Evolutionary conservation across 805 yeast species (phyloP).

Genomic region (Starmerella bacillaris): DNA sequence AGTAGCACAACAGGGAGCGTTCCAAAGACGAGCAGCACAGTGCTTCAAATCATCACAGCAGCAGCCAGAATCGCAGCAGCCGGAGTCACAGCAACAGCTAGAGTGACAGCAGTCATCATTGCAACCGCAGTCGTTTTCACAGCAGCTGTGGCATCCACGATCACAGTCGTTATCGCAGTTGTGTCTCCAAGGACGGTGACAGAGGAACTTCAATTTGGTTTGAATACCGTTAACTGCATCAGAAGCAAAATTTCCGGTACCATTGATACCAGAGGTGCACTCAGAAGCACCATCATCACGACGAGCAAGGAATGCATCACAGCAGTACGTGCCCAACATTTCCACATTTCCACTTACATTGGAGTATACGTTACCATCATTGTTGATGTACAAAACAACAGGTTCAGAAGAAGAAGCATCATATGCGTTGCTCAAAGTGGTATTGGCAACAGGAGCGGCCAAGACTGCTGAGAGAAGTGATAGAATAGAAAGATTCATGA

Average conservation of each 20-base stretch:
- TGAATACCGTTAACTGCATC: not conserved
- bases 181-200: not conserved
- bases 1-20: slow-evolving; percentile 7
- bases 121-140: slow-evolving; percentile 2
- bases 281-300: not conserved
- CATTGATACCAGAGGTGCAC: not conserved
- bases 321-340: slow-evolving; percentile 1
- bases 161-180: not conserved
- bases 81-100: slow-evolving; percentile 1
- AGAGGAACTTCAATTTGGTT: slow-evolving; percentile 1
- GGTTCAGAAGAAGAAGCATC: not conserved
- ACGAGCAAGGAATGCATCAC: slow-evolving; percentile 2
- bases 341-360: slow-evolving; percentile 5
- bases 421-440: too few species aligned
- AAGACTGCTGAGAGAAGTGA: slow-evolving; percentile 7
- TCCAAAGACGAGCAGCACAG: slow-evolving; percentile 7
- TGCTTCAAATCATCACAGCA: slow-evolving; percentile 3
- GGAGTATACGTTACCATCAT: slow-evolving; percentile 12
- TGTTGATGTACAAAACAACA: slow-evolving; percentile 3
- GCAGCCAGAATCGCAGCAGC: slow-evolving; percentile 5
- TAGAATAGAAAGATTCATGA: slow-evolving; percentile 10
- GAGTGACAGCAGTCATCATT: not conserved
- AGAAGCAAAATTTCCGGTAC: not conserved
- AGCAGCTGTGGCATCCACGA: not conserved
- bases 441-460: slow-evolving; percentile 9